Evolutionary conservation across 805 yeast species (phyloP).

Genomic region (Candida dendrica): DNA sequence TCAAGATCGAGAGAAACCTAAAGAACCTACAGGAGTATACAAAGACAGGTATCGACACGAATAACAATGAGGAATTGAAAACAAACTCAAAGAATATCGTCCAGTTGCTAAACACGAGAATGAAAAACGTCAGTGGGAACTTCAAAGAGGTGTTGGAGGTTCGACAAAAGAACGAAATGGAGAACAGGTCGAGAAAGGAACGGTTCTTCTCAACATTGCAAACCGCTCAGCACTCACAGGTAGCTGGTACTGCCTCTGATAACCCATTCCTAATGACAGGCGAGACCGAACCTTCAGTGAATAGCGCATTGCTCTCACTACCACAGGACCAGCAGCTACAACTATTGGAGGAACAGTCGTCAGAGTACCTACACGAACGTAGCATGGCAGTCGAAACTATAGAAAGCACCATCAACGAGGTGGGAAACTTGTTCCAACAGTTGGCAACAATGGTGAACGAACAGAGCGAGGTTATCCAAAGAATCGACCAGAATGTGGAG

Average conservation of each 20-base stretch:
- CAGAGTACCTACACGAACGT: constrained; percentile 72
- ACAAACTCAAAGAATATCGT: constrained; percentile 80
- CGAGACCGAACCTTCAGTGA: constrained; percentile 11
- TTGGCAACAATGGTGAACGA: constrained; percentile 96
- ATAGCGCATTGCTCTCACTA: constrained; percentile 43
- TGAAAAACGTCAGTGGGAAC: constrained; percentile 87
- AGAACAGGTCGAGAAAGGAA: constrained; percentile 75
- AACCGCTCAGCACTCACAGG: constrained; percentile 15
- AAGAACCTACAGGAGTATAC: constrained; percentile 52
- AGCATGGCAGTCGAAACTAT: constrained; percentile 91
- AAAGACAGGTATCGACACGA: constrained; percentile 28
- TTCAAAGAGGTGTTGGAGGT: constrained; percentile 85
- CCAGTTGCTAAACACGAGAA: constrained; percentile 77
- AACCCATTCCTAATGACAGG: constrained; percentile 30
- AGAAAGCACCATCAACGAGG: constrained; percentile 94
- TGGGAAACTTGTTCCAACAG: constrained; percentile 90
- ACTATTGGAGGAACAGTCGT: constrained; percentile 71
- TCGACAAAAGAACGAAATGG: constrained; percentile 77
- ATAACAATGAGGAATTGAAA: constrained; percentile 47
- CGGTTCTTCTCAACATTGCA: constrained; percentile 55
- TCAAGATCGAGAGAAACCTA: constrained; percentile 67
- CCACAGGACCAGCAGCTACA: constrained; percentile 84
- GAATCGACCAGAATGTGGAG: constrained; percentile 92
- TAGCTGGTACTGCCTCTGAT: constrained; percentile 16
- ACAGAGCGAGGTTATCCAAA: constrained; percentile 92